Evolutionary conservation across 208 protist genomes (phyloP), one percentile per base, ranked within the genome.

Genomic region (Leishmania braziliensis): DNA sequence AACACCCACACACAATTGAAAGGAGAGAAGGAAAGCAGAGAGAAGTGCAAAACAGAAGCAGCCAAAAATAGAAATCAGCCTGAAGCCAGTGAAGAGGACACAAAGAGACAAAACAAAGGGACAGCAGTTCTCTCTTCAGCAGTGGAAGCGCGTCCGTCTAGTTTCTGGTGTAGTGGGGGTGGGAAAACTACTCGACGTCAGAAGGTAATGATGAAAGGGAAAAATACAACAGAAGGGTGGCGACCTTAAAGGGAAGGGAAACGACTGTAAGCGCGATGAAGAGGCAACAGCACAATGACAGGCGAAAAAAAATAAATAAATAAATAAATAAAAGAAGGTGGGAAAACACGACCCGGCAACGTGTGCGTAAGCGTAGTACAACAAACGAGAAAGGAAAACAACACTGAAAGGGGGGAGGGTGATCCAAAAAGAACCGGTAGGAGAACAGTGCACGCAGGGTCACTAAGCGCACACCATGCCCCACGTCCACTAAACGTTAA

Each of bases 311-410:
- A 29, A 74, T 0, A 65, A 14, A 14, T 5, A n/a, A n/a, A 62
- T 18, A 65, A 29, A 74, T 0, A 65, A 14, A 14, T 5, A n/a
- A n/a, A 62, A 60, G 56, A 16, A 63, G 18, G 50, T 46, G 5
- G 56, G 62, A 56, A 26, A 71, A 26, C 5, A n/a, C 2, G 18
- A 56, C 46, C 8, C 33, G n/a, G 48, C 70, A 26, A 60, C 8
- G 48, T 18, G 46, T 56, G 70, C 50, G 46, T 23, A 56, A 29
- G 26, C 26, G 26, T 62, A 62, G 68, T 12, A 82, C 46, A 76
- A 82, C 70, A 77, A 77, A 58, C 33, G 36, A 46, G 39, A 71
- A 26, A 62, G 12, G 60, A 5, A 75, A 56, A 56, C 26, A 80
- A 48, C 33, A 69, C 33, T 43, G 29, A 56, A 56, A 56, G 39